These are phyloP conservation scores for Serendipita sp. DNA, from an alignment of 768 basidiomycete species.

Conservation along the genomic window DNA sequence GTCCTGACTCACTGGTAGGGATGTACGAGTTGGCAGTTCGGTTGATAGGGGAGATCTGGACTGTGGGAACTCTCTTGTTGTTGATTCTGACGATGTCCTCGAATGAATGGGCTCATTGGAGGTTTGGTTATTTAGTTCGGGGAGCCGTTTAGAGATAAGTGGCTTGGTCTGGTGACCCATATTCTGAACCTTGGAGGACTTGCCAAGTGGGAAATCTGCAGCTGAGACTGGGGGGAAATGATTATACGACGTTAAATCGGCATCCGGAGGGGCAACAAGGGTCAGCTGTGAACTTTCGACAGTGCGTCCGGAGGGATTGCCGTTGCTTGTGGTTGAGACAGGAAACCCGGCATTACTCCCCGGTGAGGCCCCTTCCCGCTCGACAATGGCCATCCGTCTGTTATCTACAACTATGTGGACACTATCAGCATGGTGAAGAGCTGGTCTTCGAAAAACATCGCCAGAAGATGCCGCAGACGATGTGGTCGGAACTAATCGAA, in stretches of 20 bases:
- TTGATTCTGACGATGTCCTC: constrained; percentile 35
- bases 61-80: not conserved
- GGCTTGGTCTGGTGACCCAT: constrained; percentile 14
- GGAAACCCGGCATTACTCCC: not conserved
- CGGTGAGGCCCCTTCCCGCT: not conserved
- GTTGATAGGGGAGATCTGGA: not conserved
- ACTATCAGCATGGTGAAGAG: constrained; percentile 7
- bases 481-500: not conserved
- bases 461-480: not conserved
- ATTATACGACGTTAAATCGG: constrained; percentile 31
- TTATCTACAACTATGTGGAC: constrained; percentile 8
- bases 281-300: constrained; percentile 24
- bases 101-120: constrained; percentile 18
- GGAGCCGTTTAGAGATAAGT: constrained; percentile 11
- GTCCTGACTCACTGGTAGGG: constrained; percentile 30
- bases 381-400: constrained; percentile 11
- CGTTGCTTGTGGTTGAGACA: not conserved
- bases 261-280: constrained; percentile 59
- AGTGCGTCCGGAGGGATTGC: not conserved
- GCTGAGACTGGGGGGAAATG: constrained; percentile 37
- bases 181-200: not conserved
- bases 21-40: constrained; percentile 22
- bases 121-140: constrained; percentile 14
- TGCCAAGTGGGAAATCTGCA: constrained; percentile 16
- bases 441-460: not conserved